Conservation (phyloP, 2,329 filamentous ascomycete genomes). For the Pleoardoris graminearum region DNA sequence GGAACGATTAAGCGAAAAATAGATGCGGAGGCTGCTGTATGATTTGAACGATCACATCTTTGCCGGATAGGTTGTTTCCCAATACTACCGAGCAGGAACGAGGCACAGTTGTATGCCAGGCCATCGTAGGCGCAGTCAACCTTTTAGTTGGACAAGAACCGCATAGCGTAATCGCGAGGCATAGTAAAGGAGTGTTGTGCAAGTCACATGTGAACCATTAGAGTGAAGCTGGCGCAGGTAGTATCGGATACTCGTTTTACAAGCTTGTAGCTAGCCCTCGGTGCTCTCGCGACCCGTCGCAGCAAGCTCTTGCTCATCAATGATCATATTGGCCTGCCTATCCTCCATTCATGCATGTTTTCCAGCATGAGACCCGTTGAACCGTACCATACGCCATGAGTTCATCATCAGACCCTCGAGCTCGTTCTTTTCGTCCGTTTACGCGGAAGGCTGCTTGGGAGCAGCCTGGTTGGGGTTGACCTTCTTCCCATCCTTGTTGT, state of each 20-base stretch:
- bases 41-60: slow-evolving; percentile 14
- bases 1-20: slow-evolving; percentile 42
- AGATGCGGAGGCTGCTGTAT: slow-evolving; percentile 6
- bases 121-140: no score
- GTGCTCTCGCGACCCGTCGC: slow-evolving; percentile 30
- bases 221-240: slow-evolving; percentile 28
- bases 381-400: slow-evolving; percentile 44
- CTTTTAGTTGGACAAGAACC: neutral
- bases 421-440: slow-evolving; percentile 18
- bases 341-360: slow-evolving; percentile 40
- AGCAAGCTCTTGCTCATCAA: slow-evolving; percentile 37
- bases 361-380: slow-evolving; percentile 40
- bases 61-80: no score
- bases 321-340: slow-evolving; percentile 37
- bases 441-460: slow-evolving; percentile 56
- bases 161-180: neutral
- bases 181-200: neutral
- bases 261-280: slow-evolving; percentile 41
- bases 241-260: slow-evolving; percentile 42
- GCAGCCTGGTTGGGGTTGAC: slow-evolving; percentile 84
- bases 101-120: no score
- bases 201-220: neutral
- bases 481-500: slow-evolving; percentile 99
- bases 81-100: no score
- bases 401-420: slow-evolving; percentile 24